Base-by-base conservation (phyloP, 208 protist genomes). In the Porcisia deanei region DNA sequence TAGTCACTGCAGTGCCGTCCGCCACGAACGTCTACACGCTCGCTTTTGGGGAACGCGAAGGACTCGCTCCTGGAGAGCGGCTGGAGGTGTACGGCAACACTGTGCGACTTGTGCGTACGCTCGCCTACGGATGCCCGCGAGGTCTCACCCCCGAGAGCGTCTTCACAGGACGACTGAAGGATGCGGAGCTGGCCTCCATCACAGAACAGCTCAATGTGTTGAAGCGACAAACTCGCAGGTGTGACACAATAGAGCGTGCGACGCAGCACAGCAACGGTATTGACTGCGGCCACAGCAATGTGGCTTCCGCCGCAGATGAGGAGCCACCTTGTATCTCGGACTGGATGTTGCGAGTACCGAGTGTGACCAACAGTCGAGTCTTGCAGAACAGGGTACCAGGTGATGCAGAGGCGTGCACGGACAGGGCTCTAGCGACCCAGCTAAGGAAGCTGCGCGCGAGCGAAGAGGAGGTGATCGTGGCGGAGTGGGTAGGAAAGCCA, bases 11-110 rank as follows among this genome's bases (percentile, higher is more conserved):
- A 12, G 66, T 83, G 55, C 80, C 83, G 10, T 84, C 85, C 47
- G 75, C 80, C 6, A 93, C 91, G 22, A 95, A 95, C 81, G 85
- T 89, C 41, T 95, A 83, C 71, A 85, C 89, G 7, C 64, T 94
- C 2, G 91, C 91, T 30, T 89, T 91, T 41, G 91, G 89, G 0
- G 83, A 83, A 54, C 76, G 79, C 64, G 91, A 95, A 57, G 91
- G 91, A 0, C 82, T 95, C 18, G 86, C 82, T 18, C 71, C 82
- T 20, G 89, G 89, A 0, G 88, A 90, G 78, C 83, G 91, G 7
- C 70, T 95, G 41, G 89, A 94, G 75, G 84, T 91, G 67, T 94
- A 90, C 77, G 91, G 88, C 52, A 65, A 61, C 18, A 76, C 22
- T 4, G 65, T 90, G 64, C 81, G 75, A 12, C 87, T 95, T 45